phyloP scores from a whole-genome alignment of 345 rosid species.

The Zanthoxylum bungeanum region DNA sequence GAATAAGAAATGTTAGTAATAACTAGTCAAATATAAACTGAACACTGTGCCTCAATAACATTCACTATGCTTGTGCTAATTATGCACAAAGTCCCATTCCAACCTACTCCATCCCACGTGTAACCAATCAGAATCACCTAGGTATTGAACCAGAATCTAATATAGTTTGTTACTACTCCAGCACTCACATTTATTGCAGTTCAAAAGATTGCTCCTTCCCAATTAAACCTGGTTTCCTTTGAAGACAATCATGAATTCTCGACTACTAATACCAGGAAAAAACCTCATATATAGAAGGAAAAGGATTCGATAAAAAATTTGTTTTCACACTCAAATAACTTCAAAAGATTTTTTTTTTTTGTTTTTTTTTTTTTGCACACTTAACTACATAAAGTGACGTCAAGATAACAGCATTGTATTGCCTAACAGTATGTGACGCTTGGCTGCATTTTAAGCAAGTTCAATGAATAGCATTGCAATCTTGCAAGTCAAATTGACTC shows the following conservation, averaged over 20 bases:
- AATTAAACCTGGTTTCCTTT: neutral
- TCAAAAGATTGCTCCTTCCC: neutral
- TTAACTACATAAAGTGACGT: neutral
- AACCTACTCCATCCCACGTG: neutral
- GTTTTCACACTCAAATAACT: neutral
- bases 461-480: neutral
- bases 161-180: neutral
- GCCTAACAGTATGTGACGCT: neutral
- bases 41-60: neutral
- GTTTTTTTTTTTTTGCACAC: neutral
- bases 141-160: neutral
- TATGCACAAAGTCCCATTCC: neutral
- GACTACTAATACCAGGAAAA: neutral
- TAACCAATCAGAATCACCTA: neutral
- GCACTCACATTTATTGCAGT: neutral
- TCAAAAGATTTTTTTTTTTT: neutral
- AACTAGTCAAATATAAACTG: neutral
- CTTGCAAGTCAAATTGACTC: neutral
- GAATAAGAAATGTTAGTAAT: neutral
- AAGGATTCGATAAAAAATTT: neutral
- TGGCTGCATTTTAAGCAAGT: neutral
- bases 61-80: neutral
- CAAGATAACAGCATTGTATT: neutral
- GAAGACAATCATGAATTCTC: neutral
- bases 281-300: neutral